A percentile compares a stretch with the other conserved stretches of the same genome.
Evolutionary conservation across 805 yeast species (phyloP).

Genomic region (Metschnikowia lochheadii): DNA sequence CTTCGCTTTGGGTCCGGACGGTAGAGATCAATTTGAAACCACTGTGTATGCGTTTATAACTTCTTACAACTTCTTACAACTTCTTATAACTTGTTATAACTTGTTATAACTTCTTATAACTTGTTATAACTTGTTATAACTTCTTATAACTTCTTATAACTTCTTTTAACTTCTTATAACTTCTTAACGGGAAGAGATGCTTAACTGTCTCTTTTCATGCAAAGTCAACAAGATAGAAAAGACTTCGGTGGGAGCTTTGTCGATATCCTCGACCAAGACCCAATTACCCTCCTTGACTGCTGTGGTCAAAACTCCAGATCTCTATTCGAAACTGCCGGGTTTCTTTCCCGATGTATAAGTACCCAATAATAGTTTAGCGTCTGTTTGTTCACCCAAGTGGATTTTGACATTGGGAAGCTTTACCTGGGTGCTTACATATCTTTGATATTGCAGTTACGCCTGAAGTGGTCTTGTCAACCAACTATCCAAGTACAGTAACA

Average conservation of each 20-base stretch:
- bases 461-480: too few species aligned
- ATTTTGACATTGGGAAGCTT: too few species aligned
- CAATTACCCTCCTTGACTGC: conserved; percentile 94
- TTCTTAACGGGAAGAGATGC: conserved; percentile 90
- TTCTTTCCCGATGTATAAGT: conserved; percentile 88
- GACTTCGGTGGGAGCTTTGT: conserved; percentile 96
- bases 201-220: conserved; percentile 77
- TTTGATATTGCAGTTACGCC: too few species aligned
- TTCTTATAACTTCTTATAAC: too few species aligned
- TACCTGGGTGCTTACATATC: too few species aligned
- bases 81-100: too few species aligned
- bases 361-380: conserved; percentile 86
- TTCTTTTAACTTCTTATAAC: too few species aligned
- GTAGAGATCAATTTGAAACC: conserved; percentile 90
- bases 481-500: too few species aligned
- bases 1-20: conserved; percentile 46
- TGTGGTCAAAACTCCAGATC: conserved; percentile 86
- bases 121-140: too few species aligned
- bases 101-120: too few species aligned
- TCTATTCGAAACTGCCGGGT: conserved; percentile 97
- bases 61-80: too few species aligned
- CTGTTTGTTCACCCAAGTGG: conserved; percentile 96
- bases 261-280: conserved; percentile 94
- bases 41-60: conserved; percentile 71
- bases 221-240: conserved; percentile 78